Evolutionary conservation across 2,329 filamentous ascomycete genomes (phyloP).

Genomic region (Calycina herbarum): DNA sequence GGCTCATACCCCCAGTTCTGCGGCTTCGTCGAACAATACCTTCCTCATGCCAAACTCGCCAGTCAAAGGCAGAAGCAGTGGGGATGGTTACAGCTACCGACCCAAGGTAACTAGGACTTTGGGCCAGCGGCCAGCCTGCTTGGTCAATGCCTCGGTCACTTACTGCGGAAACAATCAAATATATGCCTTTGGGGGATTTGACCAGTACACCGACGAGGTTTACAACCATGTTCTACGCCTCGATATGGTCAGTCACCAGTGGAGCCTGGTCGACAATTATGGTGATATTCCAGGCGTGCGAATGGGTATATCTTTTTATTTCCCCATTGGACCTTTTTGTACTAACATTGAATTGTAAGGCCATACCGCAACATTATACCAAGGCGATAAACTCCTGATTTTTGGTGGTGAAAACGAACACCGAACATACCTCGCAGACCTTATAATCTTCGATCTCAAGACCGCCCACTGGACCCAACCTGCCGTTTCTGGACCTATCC

Average conservation of each 20-base stretch:
- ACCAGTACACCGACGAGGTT: slow-evolving; percentile 97
- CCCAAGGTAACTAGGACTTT: slow-evolving; percentile 79
- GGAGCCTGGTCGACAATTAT: slow-evolving; percentile 97
- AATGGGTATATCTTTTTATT: slow-evolving; percentile 67
- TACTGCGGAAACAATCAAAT: slow-evolving; percentile 97
- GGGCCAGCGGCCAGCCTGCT: slow-evolving; percentile 82
- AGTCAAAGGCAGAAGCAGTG: slow-evolving; percentile 61
- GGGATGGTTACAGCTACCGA: slow-evolving; percentile 76
- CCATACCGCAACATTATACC: slow-evolving; percentile 91
- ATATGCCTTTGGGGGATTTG: slow-evolving; percentile 96
- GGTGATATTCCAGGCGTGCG: slow-evolving; percentile 95
- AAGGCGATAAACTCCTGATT: slow-evolving; percentile 92
- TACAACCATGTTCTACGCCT: slow-evolving; percentile 96
- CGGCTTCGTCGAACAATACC: slow-evolving; percentile 67
- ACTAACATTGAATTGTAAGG: slow-evolving; percentile 50
- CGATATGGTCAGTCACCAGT: slow-evolving; percentile 84
- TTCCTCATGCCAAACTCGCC: slow-evolving; percentile 92
- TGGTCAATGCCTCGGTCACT: slow-evolving; percentile 98
- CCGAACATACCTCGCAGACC: slow-evolving; percentile 88
- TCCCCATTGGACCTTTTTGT: not conserved
- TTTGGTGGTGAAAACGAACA: slow-evolving; percentile 99
- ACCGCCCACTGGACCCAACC: slow-evolving; percentile 96
- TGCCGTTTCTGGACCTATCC: slow-evolving; percentile 77
- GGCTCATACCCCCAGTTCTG: slow-evolving; percentile 46
- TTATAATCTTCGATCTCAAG: slow-evolving; percentile 93